phyloP scores from a whole-genome alignment of 495 filamentous ascomycete species.

The Pyronema omphalodes region DNA sequence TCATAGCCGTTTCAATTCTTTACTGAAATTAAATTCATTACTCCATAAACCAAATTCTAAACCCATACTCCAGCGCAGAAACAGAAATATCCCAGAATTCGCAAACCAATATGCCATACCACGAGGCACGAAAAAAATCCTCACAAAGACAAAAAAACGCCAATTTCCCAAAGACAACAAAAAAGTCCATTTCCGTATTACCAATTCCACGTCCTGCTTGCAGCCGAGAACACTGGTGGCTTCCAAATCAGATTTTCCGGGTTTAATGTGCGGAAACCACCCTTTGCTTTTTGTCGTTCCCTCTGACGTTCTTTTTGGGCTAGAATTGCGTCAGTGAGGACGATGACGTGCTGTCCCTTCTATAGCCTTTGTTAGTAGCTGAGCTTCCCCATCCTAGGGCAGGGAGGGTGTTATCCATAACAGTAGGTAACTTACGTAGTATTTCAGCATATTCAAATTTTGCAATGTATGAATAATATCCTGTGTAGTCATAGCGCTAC shows the following conservation, averaged over 20 bases:
- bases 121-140: neutral
- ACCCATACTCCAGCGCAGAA: too few relatives aligned
- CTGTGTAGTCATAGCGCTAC: slow-evolving; percentile 83
- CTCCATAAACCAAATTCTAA: too few relatives aligned
- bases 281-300: slow-evolving; percentile 55
- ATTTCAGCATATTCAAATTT: slow-evolving; percentile 82
- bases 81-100: too few relatives aligned
- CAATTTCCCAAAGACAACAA: neutral
- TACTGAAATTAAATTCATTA: too few relatives aligned
- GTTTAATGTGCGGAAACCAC: slow-evolving; percentile 50
- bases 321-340: slow-evolving; percentile 60
- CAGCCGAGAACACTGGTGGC: slow-evolving; percentile 82
- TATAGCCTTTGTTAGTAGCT: slow-evolving; percentile 25
- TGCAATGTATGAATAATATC: slow-evolving; percentile 89
- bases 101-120: too few relatives aligned
- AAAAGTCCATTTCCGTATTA: slow-evolving; percentile 25
- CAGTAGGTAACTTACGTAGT: slow-evolving; percentile 39
- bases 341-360: slow-evolving; percentile 86
- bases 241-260: slow-evolving; percentile 75
- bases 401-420: neutral
- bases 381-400: neutral
- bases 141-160: neutral
- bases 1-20: too few relatives aligned
- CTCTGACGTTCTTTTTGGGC: slow-evolving; percentile 57
- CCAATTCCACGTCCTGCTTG: slow-evolving; percentile 90